phyloP scores from a whole-genome alignment of 306 rosid species.

The Cucurbita ficifolia region DNA sequence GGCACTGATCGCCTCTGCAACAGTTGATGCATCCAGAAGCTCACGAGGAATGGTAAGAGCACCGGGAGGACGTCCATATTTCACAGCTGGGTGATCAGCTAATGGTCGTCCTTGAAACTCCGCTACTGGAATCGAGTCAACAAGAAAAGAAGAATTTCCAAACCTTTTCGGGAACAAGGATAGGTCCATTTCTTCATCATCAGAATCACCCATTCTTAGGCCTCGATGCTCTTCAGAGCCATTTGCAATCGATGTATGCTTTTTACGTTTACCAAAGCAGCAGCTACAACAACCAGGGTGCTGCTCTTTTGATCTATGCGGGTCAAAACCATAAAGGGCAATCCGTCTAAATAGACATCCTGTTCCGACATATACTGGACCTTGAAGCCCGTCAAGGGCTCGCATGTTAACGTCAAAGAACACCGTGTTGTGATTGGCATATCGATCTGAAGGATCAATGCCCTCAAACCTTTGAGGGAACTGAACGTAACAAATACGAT shows the following conservation, averaged over 20 bases:
- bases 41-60: conserved; percentile 75
- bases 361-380: conserved; percentile 93
- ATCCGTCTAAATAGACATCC: conserved; percentile 86
- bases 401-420: conserved; percentile 96
- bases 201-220: conserved; percentile 68
- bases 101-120: conserved; percentile 96
- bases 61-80: conserved; percentile 89
- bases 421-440: conserved; percentile 92
- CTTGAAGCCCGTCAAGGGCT: conserved; percentile 98
- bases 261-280: conserved; percentile 47
- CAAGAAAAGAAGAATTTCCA: conserved; percentile 75
- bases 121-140: conserved; percentile 84
- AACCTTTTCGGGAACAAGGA: conserved; percentile 65
- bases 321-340: conserved; percentile 94
- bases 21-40: conserved; percentile 83
- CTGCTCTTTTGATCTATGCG: conserved; percentile 69
- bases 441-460: conserved; percentile 92
- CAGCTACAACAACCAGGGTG: conserved; percentile 49
- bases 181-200: conserved; percentile 75
- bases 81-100: conserved; percentile 94
- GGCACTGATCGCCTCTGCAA: conserved; percentile 90
- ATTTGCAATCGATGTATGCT: conserved; percentile 33
- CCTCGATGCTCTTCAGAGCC: conserved; percentile 51
- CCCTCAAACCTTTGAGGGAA: conserved; percentile 98
- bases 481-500: conserved; percentile 82